These are phyloP conservation scores for Fusarium sp. DNA, from an alignment of 2,329 filamentous ascomycete species.

Conservation along the genomic window DNA sequence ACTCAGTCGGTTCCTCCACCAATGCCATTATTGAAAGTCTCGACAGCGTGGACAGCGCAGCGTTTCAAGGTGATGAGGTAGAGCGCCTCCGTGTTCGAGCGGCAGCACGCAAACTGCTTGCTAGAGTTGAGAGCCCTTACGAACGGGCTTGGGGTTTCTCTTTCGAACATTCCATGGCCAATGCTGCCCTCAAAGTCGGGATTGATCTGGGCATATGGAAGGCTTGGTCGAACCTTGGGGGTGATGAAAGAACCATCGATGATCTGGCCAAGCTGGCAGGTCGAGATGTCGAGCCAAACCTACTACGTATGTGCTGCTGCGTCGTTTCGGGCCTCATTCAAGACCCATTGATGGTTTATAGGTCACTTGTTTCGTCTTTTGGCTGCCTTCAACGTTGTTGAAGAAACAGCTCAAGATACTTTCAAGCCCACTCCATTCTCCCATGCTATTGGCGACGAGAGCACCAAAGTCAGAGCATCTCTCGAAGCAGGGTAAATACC, in stretches of 20 bases:
- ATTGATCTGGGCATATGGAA: conserved; percentile 31
- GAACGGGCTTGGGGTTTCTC: conserved; percentile 34
- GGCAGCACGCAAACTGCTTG: conserved; percentile 13
- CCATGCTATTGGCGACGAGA: conserved; percentile 29
- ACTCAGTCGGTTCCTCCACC: not conserved
- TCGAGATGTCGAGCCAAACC: conserved; percentile 15
- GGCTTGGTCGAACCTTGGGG: conserved; percentile 12
- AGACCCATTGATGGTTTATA: not conserved
- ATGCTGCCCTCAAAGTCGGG: conserved; percentile 22
- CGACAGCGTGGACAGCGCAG: conserved; percentile 3
- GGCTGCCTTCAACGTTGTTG: conserved; percentile 30
- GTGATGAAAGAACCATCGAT: conserved; percentile 24
- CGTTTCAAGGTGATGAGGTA: conserved; percentile 23
- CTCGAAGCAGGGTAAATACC: conserved; percentile 23
- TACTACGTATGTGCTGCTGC: conserved; percentile 13
- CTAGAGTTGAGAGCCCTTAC: conserved; percentile 23
- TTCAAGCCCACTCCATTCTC: conserved; percentile 33
- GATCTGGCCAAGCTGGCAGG: conserved; percentile 15
- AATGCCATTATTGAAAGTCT: conserved; percentile 13
- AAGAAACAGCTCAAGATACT: conserved; percentile 23
- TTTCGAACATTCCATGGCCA: conserved; percentile 31
- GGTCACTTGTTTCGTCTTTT: conserved; percentile 28
- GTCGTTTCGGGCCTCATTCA: not conserved
- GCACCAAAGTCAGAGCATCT: conserved; percentile 28
- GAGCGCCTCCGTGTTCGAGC: conserved; percentile 32